Conservation (phyloP, 1,284 basidiomycete species). For the Meira nashicola region DNA sequence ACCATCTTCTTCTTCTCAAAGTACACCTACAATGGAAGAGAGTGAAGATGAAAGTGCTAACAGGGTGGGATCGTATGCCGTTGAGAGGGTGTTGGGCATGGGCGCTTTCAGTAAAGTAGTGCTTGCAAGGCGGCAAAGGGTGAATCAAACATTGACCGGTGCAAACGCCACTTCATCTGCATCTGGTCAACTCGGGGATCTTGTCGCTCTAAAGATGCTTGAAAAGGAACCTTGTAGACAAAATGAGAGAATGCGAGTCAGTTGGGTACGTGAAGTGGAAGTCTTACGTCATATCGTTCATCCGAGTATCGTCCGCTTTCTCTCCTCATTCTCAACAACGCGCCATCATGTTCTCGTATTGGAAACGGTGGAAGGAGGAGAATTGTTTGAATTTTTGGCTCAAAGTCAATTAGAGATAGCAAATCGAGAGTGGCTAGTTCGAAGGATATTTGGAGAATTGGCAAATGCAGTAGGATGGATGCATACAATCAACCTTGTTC, state of each 20-base stretch:
- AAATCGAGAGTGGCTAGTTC: conserved; percentile 60
- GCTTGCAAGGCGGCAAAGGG: conserved; percentile 17
- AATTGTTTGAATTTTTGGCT: conserved; percentile 71
- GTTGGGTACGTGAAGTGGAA: conserved; percentile 80
- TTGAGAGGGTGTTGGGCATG: conserved; percentile 40
- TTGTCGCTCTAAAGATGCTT: conserved; percentile 82
- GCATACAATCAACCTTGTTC: conserved; percentile 78
- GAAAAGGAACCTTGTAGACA: conserved; percentile 60
- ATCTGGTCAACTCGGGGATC: conserved; percentile 47
- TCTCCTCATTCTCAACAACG: conserved; percentile 69
- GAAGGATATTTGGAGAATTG: conserved; percentile 74
- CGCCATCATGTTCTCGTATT: conserved; percentile 76
- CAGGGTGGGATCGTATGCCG: conserved; percentile 34
- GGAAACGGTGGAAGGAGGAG: conserved; percentile 73
- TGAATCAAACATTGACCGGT: background rate
- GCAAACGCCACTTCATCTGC: background rate
- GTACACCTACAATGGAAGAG: conserved; percentile 18
- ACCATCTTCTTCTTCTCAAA: background rate
- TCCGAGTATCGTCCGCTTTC: conserved; percentile 72
- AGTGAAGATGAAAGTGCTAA: conserved; percentile 38
- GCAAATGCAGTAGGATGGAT: conserved; percentile 80
- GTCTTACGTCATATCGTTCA: conserved; percentile 59
- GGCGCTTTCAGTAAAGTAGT: conserved; percentile 51
- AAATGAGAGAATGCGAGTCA: conserved; percentile 70
- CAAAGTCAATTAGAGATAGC: conserved; percentile 59